phyloP scores from a whole-genome alignment of 1,284 basidiomycete genomes.

The Papiliotrema laurentii region DNA sequence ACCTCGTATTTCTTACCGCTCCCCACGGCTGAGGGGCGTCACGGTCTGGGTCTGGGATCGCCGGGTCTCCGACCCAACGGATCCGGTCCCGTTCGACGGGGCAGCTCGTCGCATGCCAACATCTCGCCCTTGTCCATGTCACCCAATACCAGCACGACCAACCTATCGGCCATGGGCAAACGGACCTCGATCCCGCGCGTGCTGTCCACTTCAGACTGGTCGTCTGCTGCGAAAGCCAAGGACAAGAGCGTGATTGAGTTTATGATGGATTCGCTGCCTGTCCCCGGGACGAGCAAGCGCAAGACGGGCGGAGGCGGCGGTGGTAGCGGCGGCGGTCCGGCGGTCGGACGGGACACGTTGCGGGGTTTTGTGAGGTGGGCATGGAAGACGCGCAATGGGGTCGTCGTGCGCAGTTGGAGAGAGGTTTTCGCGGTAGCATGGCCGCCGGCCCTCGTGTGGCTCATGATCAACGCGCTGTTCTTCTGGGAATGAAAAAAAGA shows the following conservation, averaged over 20 bases:
- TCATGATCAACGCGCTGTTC: constrained; percentile 40
- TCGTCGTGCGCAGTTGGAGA: constrained; percentile 31
- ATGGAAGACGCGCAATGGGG: constrained; percentile 39
- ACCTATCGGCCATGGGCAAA: not conserved
- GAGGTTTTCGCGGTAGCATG: constrained; percentile 36
- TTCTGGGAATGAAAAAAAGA: constrained; percentile 21
- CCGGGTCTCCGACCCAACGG: too few relatives aligned
- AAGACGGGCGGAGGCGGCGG: constrained; percentile 37
- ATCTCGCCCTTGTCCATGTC: too few relatives aligned
- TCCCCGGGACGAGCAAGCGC: not conserved
- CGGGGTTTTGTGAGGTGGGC: constrained; percentile 27
- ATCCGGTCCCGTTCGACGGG: too few relatives aligned
- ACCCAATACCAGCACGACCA: too few relatives aligned
- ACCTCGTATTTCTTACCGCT: constrained; percentile 26
- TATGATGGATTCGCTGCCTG: constrained; percentile 18
- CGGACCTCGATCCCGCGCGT: not conserved
- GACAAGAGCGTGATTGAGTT: constrained; percentile 35
- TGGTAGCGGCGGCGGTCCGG: too few relatives aligned
- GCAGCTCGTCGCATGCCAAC: not conserved
- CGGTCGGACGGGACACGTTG: constrained; percentile 45
- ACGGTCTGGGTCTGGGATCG: not conserved
- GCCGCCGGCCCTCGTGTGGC: constrained; percentile 41
- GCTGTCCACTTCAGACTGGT: constrained; percentile 33
- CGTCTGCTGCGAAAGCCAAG: constrained; percentile 36
- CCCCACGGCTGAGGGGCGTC: not conserved